Percentiles rank a stretch among this genome's conserved stretches.
These are phyloP conservation scores for Diversispora epigaea DNA, from an alignment of 192 early-diverging fungal genomes.

Conservation along the genomic window DNA sequence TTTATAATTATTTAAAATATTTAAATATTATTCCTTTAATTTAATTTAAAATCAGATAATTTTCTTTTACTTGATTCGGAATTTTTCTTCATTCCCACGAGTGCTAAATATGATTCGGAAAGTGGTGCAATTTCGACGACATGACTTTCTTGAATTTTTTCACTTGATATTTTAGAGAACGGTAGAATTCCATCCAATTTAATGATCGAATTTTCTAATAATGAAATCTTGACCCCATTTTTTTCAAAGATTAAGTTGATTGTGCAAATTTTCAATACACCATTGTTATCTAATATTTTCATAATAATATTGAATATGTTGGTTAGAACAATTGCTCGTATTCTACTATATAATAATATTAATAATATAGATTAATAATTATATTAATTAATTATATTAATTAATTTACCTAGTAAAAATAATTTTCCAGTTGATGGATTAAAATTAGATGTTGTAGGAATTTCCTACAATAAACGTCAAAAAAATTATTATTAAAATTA, in stretches of 20 bases:
- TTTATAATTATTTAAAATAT: background rate
- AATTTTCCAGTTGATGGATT: background rate
- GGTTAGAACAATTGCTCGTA: background rate
- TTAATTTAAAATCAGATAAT: background rate
- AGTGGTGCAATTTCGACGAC: background rate
- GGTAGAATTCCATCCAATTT: background rate
- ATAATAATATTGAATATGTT: background rate
- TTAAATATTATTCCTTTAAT: background rate
- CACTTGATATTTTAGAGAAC: background rate
- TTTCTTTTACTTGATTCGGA: background rate
- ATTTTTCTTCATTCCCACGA: background rate
- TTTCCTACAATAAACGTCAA: background rate
- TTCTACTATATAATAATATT: background rate
- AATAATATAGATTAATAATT: background rate
- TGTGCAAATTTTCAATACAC: background rate
- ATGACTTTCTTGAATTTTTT: background rate
- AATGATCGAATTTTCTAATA: background rate
- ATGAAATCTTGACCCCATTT: background rate
- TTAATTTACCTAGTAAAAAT: background rate
- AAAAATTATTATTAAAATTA: background rate
- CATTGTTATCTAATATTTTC: background rate
- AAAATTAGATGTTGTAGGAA: background rate
- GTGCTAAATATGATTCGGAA: background rate
- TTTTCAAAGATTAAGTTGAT: background rate
- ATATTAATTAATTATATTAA: background rate